Evolutionary conservation across 306 rosid genomes (phyloP), one percentile per base, ranked within the genome.

Genomic region (Rubus parviflorus): DNA sequence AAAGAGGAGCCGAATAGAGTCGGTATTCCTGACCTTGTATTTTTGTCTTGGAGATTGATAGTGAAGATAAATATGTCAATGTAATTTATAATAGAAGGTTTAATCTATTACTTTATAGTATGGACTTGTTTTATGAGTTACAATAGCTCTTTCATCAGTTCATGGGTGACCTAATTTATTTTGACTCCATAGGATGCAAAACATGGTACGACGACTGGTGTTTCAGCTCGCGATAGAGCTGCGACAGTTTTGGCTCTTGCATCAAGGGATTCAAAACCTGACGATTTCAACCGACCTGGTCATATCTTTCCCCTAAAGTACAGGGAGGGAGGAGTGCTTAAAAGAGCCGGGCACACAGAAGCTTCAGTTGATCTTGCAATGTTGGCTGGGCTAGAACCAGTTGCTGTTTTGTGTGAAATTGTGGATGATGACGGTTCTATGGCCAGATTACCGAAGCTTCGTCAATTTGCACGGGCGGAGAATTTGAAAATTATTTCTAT

Each of bases 351-450:
- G 73, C 99, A 95, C 74, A 92, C 97, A 5, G 99, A 95, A 88
- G 97, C 97, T 75, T 89, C 99, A 6, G 99, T 89, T 68, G 99
- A 95, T 83, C 99, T 95, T 73, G 85, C 96, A 2, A 23, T 90
- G 64, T 89, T 92, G 70, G 97, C 99, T 75, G 99, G 99, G 56
- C 77, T 90, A 77, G 89, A 89, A 3, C 97, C 99, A 2, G 91
- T 81, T 20, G 92, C 87, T 72, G 85, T 95, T 82, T 84, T 92
- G 51, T 95, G 97, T 85, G 99, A 95, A 86, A 79, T 95, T 80
- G 99, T 95, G 35, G 99, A 95, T 82, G 99, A 95, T 72, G 99
- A 95, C 47, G 99, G 97, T 85, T 92, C 97, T 83, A 92, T 95
- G 99, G 99, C 99, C 75, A 89, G 99, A 73, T 77, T 95, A 76